Evolutionary conservation across 2,329 filamentous ascomycete species (phyloP).

Genomic region (Ophiostoma populinum): DNA sequence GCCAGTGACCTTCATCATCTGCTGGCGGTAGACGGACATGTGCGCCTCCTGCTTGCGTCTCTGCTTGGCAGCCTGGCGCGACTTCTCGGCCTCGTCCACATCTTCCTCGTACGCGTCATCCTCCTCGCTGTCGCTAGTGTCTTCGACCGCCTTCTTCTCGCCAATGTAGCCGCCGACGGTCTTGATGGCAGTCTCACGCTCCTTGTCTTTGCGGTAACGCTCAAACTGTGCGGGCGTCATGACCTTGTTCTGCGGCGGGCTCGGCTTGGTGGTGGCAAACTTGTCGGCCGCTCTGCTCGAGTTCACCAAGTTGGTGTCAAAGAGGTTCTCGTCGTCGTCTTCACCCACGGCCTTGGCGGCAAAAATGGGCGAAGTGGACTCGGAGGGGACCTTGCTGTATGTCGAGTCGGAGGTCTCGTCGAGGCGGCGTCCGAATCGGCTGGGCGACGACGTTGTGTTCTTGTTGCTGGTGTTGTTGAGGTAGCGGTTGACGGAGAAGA

Average conservation of each 20-base stretch:
- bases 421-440: slow-evolving; percentile 22
- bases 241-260: slow-evolving; percentile 46
- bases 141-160: slow-evolving; percentile 27
- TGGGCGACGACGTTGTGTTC: slow-evolving; percentile 5
- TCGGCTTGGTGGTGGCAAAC: slow-evolving; percentile 19
- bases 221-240: slow-evolving; percentile 88
- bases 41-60: slow-evolving; percentile 79
- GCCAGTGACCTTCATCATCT: slow-evolving; percentile 93
- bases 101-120: slow-evolving; percentile 53
- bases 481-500: slow-evolving; percentile 29
- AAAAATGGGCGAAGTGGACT: slow-evolving; percentile 17
- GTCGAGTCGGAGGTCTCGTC: slow-evolving; percentile 19
- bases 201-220: slow-evolving; percentile 58
- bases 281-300: slow-evolving; percentile 22
- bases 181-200: slow-evolving; percentile 31
- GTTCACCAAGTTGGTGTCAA: slow-evolving; percentile 28
- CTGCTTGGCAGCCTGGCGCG: slow-evolving; percentile 55
- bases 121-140: slow-evolving; percentile 45
- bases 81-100: slow-evolving; percentile 64
- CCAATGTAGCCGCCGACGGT: slow-evolving; percentile 26
- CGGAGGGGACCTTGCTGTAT: slow-evolving; percentile 16
- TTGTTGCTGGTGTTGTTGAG: slow-evolving; percentile 15
- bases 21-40: slow-evolving; percentile 75
- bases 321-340: slow-evolving; percentile 38
- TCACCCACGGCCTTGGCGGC: slow-evolving; percentile 26